A percentile compares a stretch with the other conserved stretches of the same genome.
These are phyloP conservation scores for Candida verbasci DNA, from an alignment of 805 yeast genomes.

Conservation along the genomic window DNA sequence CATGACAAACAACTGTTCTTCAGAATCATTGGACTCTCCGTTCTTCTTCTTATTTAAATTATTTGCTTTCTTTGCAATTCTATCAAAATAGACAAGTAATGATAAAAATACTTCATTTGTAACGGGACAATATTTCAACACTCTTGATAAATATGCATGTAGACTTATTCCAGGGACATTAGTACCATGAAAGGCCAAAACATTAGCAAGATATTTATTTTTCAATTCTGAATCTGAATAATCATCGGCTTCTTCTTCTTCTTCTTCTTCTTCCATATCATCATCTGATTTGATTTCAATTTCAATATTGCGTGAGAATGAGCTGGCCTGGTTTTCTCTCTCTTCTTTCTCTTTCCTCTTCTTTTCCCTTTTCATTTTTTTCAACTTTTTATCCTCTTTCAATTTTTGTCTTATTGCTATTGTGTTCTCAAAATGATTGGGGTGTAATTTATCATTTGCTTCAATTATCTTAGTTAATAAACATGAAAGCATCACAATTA, in stretches of 20 bases:
- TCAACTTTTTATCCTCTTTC: slow-evolving; percentile 29
- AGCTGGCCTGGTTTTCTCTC: neutral
- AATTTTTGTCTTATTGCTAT: slow-evolving; percentile 36
- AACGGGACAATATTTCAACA: slow-evolving; percentile 96
- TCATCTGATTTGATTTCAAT: slow-evolving; percentile 6
- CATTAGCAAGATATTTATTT: slow-evolving; percentile 57
- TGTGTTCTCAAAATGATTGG: slow-evolving; percentile 54
- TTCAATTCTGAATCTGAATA: slow-evolving; percentile 41
- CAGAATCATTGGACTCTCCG: slow-evolving; percentile 10
- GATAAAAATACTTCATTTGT: slow-evolving; percentile 94
- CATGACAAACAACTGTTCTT: slow-evolving; percentile 78
- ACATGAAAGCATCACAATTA: slow-evolving; percentile 80
- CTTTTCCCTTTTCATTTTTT: slow-evolving; percentile 18
- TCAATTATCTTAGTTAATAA: slow-evolving; percentile 81
- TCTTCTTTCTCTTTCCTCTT: slow-evolving; percentile 3
- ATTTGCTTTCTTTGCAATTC: slow-evolving; percentile 84
- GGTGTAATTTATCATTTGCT: slow-evolving; percentile 81
- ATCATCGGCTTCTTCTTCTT: slow-evolving; percentile 19
- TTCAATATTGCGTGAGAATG: slow-evolving; percentile 4
- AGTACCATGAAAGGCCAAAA: slow-evolving; percentile 90
- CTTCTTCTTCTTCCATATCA: slow-evolving; percentile 9
- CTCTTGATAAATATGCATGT: slow-evolving; percentile 84
- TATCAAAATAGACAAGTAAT: slow-evolving; percentile 86
- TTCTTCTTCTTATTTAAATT: slow-evolving; percentile 25
- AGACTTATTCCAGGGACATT: slow-evolving; percentile 94